Percentiles rank a stretch among this genome's conserved stretches.
phyloP scores from a whole-genome alignment of 1,139 yeast species.

The Taphrina confusa region DNA sequence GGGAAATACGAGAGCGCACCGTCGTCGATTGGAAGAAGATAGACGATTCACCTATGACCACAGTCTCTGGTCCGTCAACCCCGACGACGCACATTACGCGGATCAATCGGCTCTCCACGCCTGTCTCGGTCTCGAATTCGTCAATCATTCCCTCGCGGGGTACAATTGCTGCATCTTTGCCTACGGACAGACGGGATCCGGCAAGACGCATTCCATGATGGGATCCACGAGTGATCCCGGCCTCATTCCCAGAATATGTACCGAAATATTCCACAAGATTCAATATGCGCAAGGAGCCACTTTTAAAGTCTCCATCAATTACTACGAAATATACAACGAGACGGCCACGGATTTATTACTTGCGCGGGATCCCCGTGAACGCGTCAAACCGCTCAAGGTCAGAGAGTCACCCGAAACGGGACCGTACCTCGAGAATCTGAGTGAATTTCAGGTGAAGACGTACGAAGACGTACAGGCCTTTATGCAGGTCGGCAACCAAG shows the following conservation, averaged over 20 bases:
- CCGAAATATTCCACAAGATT: conserved; percentile 56
- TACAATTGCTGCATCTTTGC: conserved; percentile 83
- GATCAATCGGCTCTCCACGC: conserved; percentile 57
- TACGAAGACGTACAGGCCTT: conserved; percentile 40
- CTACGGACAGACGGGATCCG: conserved; percentile 87
- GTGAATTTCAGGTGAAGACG: conserved; percentile 39
- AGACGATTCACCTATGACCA: conserved; percentile 58
- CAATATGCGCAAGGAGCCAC: conserved; percentile 44
- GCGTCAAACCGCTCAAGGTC: conserved; percentile 53
- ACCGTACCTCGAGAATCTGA: conserved; percentile 60
- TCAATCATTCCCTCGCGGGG: conserved; percentile 68
- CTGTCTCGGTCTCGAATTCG: conserved; percentile 58
- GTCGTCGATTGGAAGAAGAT: conserved; percentile 42
- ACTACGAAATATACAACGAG: conserved; percentile 73
- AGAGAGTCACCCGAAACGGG: conserved; percentile 60
- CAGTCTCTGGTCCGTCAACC: conserved; percentile 60
- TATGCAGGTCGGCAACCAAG: conserved; percentile 46
- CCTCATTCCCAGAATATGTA: conserved; percentile 60
- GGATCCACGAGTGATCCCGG: conserved; percentile 52
- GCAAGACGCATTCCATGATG: conserved; percentile 82
- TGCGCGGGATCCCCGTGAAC: conserved; percentile 35
- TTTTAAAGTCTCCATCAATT: conserved; percentile 60
- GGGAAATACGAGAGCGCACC: conserved; percentile 16
- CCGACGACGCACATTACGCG: conserved; percentile 48
- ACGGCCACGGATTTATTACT: conserved; percentile 61